These are phyloP conservation scores for Alisma plantagoaquatica DNA, from an alignment of 106 monocot genomes.

Conservation along the genomic window DNA sequence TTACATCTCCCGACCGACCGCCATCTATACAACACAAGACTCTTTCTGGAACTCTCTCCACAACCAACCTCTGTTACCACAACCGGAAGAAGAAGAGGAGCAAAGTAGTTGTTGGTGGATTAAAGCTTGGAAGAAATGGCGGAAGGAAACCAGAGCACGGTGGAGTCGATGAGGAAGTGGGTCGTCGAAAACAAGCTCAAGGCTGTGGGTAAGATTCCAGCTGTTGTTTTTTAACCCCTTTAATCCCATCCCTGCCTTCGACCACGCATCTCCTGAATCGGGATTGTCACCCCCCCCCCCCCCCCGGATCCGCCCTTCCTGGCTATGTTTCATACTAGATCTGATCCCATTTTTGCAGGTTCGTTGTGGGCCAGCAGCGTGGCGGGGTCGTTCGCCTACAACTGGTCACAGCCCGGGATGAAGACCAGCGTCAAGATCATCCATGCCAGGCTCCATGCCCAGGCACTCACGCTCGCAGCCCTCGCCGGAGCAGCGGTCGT, in stretches of 20 bases:
- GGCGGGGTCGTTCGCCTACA: conserved; percentile 67
- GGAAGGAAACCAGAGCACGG: conserved; percentile 23
- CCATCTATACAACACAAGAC: too few species aligned
- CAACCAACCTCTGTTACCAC: too few species aligned
- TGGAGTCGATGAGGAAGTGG: conserved; percentile 51
- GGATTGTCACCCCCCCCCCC: not conserved
- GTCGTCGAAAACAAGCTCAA: conserved; percentile 59
- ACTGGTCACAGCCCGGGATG: conserved; percentile 73
- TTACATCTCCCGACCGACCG: too few species aligned
- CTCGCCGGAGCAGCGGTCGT: conserved; percentile 71
- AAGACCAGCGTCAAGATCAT: conserved; percentile 90
- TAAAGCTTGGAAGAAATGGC: conserved; percentile 43
- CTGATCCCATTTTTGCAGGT: not conserved
- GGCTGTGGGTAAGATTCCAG: conserved; percentile 76
- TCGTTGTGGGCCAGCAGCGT: conserved; percentile 58
- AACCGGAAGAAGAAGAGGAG: too few species aligned
- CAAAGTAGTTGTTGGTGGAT: too few species aligned
- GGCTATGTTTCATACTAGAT: conserved; percentile 3
- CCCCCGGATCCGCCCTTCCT: not conserved
- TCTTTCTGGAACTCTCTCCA: too few species aligned
- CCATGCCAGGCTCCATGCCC: conserved; percentile 81
- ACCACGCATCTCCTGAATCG: too few species aligned
- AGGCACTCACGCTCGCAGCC: conserved; percentile 76
- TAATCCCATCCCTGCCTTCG: too few species aligned
- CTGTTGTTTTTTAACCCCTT: too few species aligned